Evolutionary conservation across 2,329 filamentous ascomycete genomes (phyloP).

Genomic region (Trichoderma afroharzianum): DNA sequence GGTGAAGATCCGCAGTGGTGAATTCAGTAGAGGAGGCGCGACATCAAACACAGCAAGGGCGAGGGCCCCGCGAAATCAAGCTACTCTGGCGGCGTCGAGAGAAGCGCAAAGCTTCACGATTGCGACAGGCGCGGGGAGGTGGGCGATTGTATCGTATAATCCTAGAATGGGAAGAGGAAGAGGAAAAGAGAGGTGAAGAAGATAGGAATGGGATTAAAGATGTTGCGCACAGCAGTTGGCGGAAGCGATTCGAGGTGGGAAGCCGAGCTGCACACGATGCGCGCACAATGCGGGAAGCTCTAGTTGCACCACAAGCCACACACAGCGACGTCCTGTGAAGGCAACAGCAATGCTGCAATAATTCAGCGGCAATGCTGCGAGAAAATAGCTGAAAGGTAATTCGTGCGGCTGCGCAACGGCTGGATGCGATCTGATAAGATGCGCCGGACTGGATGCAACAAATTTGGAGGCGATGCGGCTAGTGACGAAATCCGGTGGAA

Average conservation of each 20-base stretch:
- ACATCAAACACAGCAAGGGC: slow-evolving; percentile 33
- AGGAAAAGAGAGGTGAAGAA: not conserved
- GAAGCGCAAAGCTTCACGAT: not conserved
- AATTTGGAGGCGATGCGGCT: not conserved
- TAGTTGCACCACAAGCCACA: not conserved
- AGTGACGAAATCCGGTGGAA: slow-evolving; percentile 12
- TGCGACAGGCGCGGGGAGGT: not conserved
- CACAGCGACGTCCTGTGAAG: not conserved
- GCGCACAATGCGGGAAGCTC: not conserved
- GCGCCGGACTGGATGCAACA: not conserved
- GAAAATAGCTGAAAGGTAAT: not conserved
- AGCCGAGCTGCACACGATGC: not conserved
- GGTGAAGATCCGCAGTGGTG: slow-evolving; percentile 18
- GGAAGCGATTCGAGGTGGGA: not conserved
- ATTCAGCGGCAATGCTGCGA: not conserved
- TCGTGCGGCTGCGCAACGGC: not conserved
- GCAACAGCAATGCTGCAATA: not conserved
- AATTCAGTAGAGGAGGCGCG: slow-evolving; percentile 31
- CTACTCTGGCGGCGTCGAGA: not conserved
- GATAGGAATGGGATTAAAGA: not conserved
- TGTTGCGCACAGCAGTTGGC: not conserved
- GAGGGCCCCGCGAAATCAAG: slow-evolving; percentile 9
- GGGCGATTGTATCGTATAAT: not conserved
- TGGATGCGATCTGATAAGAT: not conserved
- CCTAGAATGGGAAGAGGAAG: not conserved